These are phyloP conservation scores for Westerdykella aurantiaca DNA, from an alignment of 2,329 filamentous ascomycete species.

Conservation along the genomic window DNA sequence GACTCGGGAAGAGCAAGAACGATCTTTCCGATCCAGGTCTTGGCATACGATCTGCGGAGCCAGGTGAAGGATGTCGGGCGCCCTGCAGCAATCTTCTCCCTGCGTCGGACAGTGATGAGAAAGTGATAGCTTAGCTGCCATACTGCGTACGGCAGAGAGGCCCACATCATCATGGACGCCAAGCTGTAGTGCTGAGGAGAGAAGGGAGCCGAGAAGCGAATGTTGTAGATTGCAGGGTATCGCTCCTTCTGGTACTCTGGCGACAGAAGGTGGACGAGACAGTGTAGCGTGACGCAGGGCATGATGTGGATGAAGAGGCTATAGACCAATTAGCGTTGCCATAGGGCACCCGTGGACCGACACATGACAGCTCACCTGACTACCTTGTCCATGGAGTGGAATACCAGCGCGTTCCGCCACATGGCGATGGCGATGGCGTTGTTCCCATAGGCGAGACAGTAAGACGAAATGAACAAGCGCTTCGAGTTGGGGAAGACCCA, in stretches of 20 bases:
- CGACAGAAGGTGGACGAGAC: slow-evolving; percentile 76
- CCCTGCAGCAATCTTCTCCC: slow-evolving; percentile 91
- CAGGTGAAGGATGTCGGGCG: slow-evolving; percentile 96
- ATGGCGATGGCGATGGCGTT: slow-evolving; percentile 97
- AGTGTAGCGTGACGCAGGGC: slow-evolving; percentile 91
- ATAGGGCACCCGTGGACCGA: slow-evolving; percentile 1
- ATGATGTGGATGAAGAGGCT: slow-evolving; percentile 99
- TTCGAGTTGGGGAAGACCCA: slow-evolving; percentile 91
- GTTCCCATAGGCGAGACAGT: slow-evolving; percentile 90
- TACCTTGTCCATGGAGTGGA: slow-evolving; percentile 97
- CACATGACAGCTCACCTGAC: slow-evolving; percentile 54
- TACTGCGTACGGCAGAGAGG: slow-evolving; percentile 81
- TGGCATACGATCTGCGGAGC: slow-evolving; percentile 86
- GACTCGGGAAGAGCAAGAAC: slow-evolving; percentile 70
- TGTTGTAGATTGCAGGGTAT: slow-evolving; percentile 80
- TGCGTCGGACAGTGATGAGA: slow-evolving; percentile 89
- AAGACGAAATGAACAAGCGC: slow-evolving; percentile 83
- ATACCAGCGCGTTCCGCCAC: slow-evolving; percentile 98
- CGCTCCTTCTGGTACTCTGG: slow-evolving; percentile 58
- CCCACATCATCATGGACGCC: slow-evolving; percentile 85
- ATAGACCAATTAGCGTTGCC: slow-evolving; percentile 26
- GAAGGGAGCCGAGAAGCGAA: slow-evolving; percentile 64
- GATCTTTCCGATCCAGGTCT: slow-evolving; percentile 78
- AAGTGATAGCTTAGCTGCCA: slow-evolving; percentile 95
- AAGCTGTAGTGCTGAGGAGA: slow-evolving; percentile 75